phyloP scores from a whole-genome alignment of 2,329 filamentous ascomycete species.

The Rhynchosporium agropyri region DNA sequence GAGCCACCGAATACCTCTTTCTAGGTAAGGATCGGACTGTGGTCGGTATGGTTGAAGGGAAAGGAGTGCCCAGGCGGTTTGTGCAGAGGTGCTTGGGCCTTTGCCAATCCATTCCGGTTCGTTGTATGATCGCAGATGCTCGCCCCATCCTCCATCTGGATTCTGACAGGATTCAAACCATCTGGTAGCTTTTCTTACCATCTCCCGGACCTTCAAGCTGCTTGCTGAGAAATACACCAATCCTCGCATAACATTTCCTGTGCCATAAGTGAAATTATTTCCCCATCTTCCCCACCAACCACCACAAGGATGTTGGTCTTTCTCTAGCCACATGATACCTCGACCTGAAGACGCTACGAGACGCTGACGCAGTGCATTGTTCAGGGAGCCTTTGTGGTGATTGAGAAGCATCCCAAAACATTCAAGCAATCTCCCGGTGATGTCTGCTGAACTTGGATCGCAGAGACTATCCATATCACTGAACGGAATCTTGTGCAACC shows the following conservation, averaged over 20 bases:
- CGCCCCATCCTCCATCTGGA: slow-evolving; percentile 21
- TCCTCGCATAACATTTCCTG: slow-evolving; percentile 17
- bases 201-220: background rate
- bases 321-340: slow-evolving; percentile 1
- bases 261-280: slow-evolving; percentile 16
- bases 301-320: slow-evolving; percentile 9
- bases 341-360: background rate
- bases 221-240: slow-evolving; percentile 1
- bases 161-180: slow-evolving; percentile 20
- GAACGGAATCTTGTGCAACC: slow-evolving; percentile 44
- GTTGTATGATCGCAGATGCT: slow-evolving; percentile 15
- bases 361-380: background rate
- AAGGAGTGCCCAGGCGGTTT: slow-evolving; percentile 22
- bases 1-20: slow-evolving; percentile 8
- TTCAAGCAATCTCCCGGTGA: slow-evolving; percentile 42
- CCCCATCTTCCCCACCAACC: slow-evolving; percentile 21
- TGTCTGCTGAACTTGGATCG: slow-evolving; percentile 42
- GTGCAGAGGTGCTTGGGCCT: slow-evolving; percentile 7
- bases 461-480: slow-evolving; percentile 44
- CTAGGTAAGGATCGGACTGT: background rate
- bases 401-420: slow-evolving; percentile 37
- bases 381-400: background rate
- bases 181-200: slow-evolving; percentile 3
- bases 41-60: background rate
- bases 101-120: background rate